A percentile compares a stretch with the other conserved stretches of the same genome.
Evolutionary conservation across 495 filamentous ascomycete genomes (phyloP).

Genomic region (Penicillium roqueforti): DNA sequence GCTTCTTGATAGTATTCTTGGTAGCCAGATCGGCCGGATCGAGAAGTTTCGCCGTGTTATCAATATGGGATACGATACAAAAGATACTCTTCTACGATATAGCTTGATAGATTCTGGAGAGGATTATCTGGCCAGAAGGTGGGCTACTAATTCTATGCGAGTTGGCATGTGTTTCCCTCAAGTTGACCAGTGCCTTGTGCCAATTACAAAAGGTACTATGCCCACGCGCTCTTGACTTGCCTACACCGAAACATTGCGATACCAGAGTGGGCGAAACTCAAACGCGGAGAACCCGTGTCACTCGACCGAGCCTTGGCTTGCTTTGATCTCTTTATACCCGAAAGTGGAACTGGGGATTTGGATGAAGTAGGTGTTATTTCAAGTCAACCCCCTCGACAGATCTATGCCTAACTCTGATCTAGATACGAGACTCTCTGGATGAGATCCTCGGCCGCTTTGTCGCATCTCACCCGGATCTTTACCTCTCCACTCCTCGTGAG

Average conservation of each 20-base stretch:
- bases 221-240: constrained; percentile 63
- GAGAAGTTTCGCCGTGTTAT: constrained; percentile 65
- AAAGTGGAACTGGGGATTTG: constrained; percentile 64
- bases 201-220: constrained; percentile 59
- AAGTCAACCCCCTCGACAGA: neutral
- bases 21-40: constrained; percentile 62
- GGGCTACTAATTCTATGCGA: constrained; percentile 15
- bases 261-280: constrained; percentile 63
- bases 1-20: constrained; percentile 66
- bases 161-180: constrained; percentile 5
- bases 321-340: constrained; percentile 83
- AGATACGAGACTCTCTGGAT: constrained; percentile 63
- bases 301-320: constrained; percentile 73
- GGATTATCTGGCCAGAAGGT: constrained; percentile 83
- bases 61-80: constrained; percentile 75
- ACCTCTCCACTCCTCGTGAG: constrained; percentile 51
- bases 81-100: constrained; percentile 74
- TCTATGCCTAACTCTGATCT: constrained; percentile 9
- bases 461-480: constrained; percentile 44
- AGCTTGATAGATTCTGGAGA: constrained; percentile 55
- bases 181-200: constrained; percentile 7
- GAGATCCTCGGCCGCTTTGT: constrained; percentile 53
- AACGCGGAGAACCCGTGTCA: constrained; percentile 46
- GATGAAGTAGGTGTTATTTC: constrained; percentile 54
- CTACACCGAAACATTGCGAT: constrained; percentile 81